These are phyloP conservation scores for Actinomortierella wolfii DNA, from an alignment of 371 early-diverging fungal genomes.

Conservation along the genomic window DNA sequence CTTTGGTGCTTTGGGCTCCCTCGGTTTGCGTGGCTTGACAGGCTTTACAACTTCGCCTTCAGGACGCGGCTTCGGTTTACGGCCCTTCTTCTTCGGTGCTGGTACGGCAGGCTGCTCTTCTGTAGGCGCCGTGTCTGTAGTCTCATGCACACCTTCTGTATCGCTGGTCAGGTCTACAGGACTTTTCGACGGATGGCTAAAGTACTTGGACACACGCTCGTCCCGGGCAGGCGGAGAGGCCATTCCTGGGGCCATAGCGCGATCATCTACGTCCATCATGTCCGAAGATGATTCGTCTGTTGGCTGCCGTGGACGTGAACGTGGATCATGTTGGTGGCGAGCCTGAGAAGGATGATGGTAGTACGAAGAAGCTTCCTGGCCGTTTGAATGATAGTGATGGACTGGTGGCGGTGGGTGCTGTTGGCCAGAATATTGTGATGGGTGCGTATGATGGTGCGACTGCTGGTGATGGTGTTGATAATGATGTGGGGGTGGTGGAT, in stretches of 20 bases:
- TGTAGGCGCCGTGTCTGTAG: too few relatives aligned
- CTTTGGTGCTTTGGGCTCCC: conserved; percentile 8
- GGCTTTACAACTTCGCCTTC: too few relatives aligned
- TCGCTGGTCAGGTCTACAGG: not conserved
- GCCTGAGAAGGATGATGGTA: not conserved
- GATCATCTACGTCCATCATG: too few relatives aligned
- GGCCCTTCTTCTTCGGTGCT: too few relatives aligned
- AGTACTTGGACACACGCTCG: too few relatives aligned
- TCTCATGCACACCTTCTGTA: conserved; percentile 1
- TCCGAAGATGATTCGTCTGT: too few relatives aligned
- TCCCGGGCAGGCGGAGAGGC: too few relatives aligned
- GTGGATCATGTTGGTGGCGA: not conserved
- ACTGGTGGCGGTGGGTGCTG: not conserved
- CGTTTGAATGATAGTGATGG: not conserved
- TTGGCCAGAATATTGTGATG: not conserved
- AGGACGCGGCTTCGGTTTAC: too few relatives aligned
- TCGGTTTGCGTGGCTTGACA: not conserved
- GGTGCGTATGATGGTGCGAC: not conserved
- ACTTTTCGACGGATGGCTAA: too few relatives aligned
- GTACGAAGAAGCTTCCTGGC: conserved; percentile 12
- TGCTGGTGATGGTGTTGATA: conserved; percentile 1
- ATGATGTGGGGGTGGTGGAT: not conserved
- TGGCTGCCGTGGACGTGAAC: not conserved
- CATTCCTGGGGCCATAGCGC: too few relatives aligned
- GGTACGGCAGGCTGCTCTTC: too few relatives aligned